Conservation (phyloP, 805 yeast species). For the Zygosaccharomyces siamensis region DNA sequence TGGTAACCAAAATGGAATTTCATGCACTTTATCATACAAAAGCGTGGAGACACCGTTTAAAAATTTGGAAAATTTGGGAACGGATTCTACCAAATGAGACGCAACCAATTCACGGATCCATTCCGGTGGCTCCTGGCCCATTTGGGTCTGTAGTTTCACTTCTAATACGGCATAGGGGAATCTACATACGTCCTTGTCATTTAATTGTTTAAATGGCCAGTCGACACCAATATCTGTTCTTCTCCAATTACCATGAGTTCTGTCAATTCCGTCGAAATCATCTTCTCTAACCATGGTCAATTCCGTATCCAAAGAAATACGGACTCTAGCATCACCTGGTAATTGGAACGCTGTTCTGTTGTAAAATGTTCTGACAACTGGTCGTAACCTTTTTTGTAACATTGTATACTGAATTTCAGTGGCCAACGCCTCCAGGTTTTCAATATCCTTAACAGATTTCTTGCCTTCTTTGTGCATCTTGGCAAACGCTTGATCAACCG, state of each 20-base stretch:
- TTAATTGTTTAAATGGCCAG: slow-evolving; percentile 85
- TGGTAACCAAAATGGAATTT: slow-evolving; percentile 95
- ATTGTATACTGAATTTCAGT: slow-evolving; percentile 89
- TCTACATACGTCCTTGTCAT: slow-evolving; percentile 80
- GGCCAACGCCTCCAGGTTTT: slow-evolving; percentile 86
- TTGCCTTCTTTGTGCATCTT: slow-evolving; percentile 91
- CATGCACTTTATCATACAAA: slow-evolving; percentile 72
- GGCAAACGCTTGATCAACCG: slow-evolving; percentile 86
- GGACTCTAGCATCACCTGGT: slow-evolving; percentile 98
- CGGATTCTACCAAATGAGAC: slow-evolving; percentile 94
- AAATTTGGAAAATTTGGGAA: slow-evolving; percentile 95
- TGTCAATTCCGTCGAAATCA: slow-evolving; percentile 85
- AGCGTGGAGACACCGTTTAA: slow-evolving; percentile 95
- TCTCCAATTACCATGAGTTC: slow-evolving; percentile 95
- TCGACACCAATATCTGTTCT: slow-evolving; percentile 98
- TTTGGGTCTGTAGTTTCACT: slow-evolving; percentile 93
- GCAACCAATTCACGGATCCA: slow-evolving; percentile 94
- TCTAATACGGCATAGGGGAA: slow-evolving; percentile 98
- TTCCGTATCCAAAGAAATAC: slow-evolving; percentile 96
- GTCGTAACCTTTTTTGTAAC: slow-evolving; percentile 77
- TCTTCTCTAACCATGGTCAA: slow-evolving; percentile 97
- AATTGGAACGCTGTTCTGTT: slow-evolving; percentile 98
- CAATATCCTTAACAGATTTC: slow-evolving; percentile 81
- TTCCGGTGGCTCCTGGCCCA: slow-evolving; percentile 98
- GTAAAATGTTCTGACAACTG: slow-evolving; percentile 93